Evolutionary conservation across 1,284 basidiomycete genomes (phyloP).

Genomic region (Cystobasidiaceae sp.): DNA sequence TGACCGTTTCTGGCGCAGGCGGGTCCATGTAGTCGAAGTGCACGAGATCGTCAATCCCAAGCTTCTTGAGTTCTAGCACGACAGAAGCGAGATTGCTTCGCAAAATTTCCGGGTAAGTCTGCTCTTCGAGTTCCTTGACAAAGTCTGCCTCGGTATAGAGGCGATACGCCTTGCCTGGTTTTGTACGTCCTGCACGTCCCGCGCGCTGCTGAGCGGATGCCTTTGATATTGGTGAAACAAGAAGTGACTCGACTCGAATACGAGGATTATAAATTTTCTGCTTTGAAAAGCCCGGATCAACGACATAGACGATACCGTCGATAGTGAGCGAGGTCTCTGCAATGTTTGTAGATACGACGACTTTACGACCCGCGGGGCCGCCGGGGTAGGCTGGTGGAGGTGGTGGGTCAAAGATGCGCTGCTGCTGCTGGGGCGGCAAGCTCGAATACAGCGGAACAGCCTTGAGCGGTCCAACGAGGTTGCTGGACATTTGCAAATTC

Average conservation of each 20-base stretch:
- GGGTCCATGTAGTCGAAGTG: conserved; percentile 95
- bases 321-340: conserved; percentile 98
- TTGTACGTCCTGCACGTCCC: conserved; percentile 89
- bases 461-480: conserved; percentile 67
- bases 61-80: conserved; percentile 87
- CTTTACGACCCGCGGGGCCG: conserved; percentile 82
- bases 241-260: conserved; percentile 87
- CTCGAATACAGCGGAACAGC: conserved; percentile 92
- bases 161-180: conserved; percentile 95
- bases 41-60: conserved; percentile 70
- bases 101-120: conserved; percentile 93
- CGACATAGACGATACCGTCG: conserved; percentile 97
- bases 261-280: conserved; percentile 96
- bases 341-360: conserved; percentile 94
- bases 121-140: conserved; percentile 81
- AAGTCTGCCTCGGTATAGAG: conserved; percentile 98
- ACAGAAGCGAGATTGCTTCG: conserved; percentile 88
- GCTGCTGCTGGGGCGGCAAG: conserved; percentile 86
- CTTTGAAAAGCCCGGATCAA: conserved; percentile 96
- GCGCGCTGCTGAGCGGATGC: conserved; percentile 94
- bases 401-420: conserved; percentile 86
- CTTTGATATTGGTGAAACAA: conserved; percentile 94
- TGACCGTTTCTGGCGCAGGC: conserved; percentile 93
- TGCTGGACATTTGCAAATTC: conserved; percentile 60
- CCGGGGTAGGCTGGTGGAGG: conserved; percentile 60